Evolutionary conservation across 164 flowering plant genomes (phyloP), one percentile per base, ranked within the genome.

Genomic region (Nymphaea thermarum): DNA sequence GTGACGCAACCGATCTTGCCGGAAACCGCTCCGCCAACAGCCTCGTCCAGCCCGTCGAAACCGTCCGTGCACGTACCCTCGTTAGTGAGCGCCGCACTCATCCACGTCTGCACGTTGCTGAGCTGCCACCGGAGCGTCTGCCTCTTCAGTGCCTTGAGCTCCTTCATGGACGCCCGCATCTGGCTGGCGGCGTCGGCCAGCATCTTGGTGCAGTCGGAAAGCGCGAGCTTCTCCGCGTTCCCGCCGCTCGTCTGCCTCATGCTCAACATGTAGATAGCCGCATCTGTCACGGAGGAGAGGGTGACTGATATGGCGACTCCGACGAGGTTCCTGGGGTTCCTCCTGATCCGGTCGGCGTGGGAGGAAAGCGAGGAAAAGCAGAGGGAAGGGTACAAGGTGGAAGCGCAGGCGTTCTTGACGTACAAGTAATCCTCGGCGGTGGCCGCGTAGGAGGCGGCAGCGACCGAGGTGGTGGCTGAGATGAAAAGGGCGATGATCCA

Each of bases 101-200:
- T 89, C 96, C 96, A 92, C 77, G 98, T 92, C 85, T 89, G 92
- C 73, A 90, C 93, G 74, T 92, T 88, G 66, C 84, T 79, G 82
- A 86, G 71, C 79, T 74, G 86, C 57, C 89, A 87, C 81, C 76
- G 64, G 63, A 86, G 69, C 81, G 1, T 74, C 77, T 44, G 42
- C 36, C 42, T 43, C 41, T 36, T 64, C 18, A 76, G 70, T 68
- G 60, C 72, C 41, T 43, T 11, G 80, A 92, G 83, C 83, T 90
- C 89, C 65, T 67, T 70, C 18, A 87, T 71, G 43, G 98, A 92
- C n/a, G 74, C 83, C 12, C 75, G 73, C n/a, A 92, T 86, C 77
- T 85, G 82, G 62, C 83, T 88, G n/a, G 78, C 83, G 2, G 96
- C 91, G 71, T 86, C 94, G 5, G 77, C 72, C 66, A 89, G 75